Evolutionary conservation across 805 yeast genomes (phyloP).

Genomic region (Lachancea sp.): DNA sequence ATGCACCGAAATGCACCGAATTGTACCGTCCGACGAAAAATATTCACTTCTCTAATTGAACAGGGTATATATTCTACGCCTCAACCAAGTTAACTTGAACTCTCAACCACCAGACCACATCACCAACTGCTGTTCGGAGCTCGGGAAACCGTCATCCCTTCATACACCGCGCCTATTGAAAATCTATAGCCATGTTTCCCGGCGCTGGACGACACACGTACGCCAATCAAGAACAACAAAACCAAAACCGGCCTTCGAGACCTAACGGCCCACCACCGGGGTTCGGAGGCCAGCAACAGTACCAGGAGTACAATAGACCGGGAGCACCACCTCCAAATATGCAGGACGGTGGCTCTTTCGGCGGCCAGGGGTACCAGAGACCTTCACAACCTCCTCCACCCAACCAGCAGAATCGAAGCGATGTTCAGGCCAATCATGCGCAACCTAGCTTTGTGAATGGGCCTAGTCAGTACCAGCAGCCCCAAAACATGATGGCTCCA

Average conservation of each 20-base stretch:
- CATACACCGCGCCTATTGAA: too few relatives aligned
- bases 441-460: constrained; percentile 14
- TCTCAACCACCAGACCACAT: too few relatives aligned
- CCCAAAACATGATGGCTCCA: constrained; percentile 17
- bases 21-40: too few relatives aligned
- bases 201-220: constrained; percentile 33
- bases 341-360: background rate
- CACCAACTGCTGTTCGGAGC: too few relatives aligned
- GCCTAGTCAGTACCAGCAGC: constrained; percentile 18
- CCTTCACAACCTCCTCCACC: background rate
- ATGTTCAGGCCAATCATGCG: constrained; percentile 11
- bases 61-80: too few relatives aligned
- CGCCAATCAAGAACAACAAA: constrained; percentile 15
- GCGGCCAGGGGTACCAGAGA: constrained; percentile 4
- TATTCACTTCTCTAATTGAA: too few relatives aligned
- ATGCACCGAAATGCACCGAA: too few relatives aligned
- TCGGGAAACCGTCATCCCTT: too few relatives aligned
- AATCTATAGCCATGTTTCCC: constrained; percentile 29
- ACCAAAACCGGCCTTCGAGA: constrained; percentile 8
- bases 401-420: constrained; percentile 6
- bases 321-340: constrained; percentile 15
- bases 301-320: constrained; percentile 14
- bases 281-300: constrained; percentile 9
- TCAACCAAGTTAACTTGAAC: too few relatives aligned
- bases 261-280: constrained; percentile 21